phyloP scores from a whole-genome alignment of 208 protist species.

The Acanthamoeba divionensis region DNA sequence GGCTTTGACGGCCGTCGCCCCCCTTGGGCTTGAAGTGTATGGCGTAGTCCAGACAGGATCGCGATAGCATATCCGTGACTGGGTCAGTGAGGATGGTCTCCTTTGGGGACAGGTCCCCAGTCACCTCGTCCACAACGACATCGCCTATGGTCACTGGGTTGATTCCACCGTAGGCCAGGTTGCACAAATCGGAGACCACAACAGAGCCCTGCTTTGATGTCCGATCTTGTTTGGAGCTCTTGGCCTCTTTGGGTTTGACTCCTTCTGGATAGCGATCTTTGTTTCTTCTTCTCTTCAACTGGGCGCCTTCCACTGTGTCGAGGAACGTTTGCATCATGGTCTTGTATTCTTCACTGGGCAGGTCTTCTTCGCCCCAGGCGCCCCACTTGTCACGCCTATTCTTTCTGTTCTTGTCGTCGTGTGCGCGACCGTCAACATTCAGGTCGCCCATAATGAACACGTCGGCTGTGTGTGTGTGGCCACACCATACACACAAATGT shows the following conservation, averaged over 20 bases:
- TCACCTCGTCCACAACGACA: not conserved
- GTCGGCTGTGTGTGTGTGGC: no score
- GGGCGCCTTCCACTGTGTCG: not conserved
- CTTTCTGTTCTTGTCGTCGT: not conserved
- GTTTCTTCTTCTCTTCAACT: not conserved
- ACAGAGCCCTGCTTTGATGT: no score
- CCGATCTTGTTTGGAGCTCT: no score
- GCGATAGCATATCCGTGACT: slow-evolving; percentile 27
- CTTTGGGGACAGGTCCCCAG: not conserved
- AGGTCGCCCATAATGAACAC: slow-evolving; percentile 32
- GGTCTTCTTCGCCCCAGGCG: not conserved
- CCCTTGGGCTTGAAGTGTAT: slow-evolving; percentile 1
- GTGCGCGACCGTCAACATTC: not conserved
- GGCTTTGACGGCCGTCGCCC: not conserved
- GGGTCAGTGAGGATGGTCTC: slow-evolving; percentile 7
- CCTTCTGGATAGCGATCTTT: not conserved
- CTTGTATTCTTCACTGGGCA: slow-evolving; percentile 17
- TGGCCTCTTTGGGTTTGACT: not conserved
- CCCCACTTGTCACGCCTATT: not conserved
- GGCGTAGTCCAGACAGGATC: slow-evolving; percentile 40
- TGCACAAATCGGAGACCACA: no score
- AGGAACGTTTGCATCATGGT: slow-evolving; percentile 18
- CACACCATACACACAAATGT: no score
- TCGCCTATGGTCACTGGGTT: slow-evolving; percentile 42
- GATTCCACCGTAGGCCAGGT: not conserved